phyloP scores from a whole-genome alignment of 164 flowering plant genomes.

The Annona cherimola region DNA sequence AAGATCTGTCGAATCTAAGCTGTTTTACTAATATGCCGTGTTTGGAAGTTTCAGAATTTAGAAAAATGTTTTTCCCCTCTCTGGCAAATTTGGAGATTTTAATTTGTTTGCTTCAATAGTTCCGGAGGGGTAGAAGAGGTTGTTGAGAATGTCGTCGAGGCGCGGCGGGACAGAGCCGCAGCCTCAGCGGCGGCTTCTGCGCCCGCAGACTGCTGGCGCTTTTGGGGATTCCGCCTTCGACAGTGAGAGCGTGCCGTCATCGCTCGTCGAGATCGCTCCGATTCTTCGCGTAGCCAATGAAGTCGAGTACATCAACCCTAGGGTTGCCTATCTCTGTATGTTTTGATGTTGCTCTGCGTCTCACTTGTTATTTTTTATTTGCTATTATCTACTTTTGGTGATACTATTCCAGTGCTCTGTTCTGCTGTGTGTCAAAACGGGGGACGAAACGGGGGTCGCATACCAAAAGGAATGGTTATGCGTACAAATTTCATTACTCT shows the following conservation, averaged over 20 bases:
- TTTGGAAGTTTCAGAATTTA: background rate
- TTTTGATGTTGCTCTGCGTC: background rate
- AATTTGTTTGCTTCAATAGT: background rate
- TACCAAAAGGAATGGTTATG: background rate
- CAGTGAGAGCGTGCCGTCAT: slow-evolving; percentile 74
- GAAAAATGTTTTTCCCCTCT: background rate
- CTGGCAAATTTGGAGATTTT: background rate
- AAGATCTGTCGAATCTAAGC: background rate
- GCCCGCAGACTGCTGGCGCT: slow-evolving; percentile 67
- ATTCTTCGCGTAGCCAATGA: slow-evolving; percentile 84
- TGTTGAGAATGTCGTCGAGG: slow-evolving; percentile 1
- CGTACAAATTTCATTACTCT: too few relatives aligned
- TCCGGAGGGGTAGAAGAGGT: background rate
- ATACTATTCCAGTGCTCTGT: background rate
- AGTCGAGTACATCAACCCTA: slow-evolving; percentile 57
- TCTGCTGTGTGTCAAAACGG: background rate
- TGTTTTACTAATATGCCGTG: background rate
- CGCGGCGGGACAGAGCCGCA: slow-evolving; percentile 21
- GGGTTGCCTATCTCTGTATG: slow-evolving; percentile 76
- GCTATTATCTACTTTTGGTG: background rate
- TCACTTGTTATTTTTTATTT: background rate
- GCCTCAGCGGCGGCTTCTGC: slow-evolving; percentile 43
- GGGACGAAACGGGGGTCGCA: background rate
- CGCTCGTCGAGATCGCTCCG: slow-evolving; percentile 67
- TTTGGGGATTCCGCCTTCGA: slow-evolving; percentile 58